A percentile compares a stretch with the other conserved stretches of the same genome.
Conservation (phyloP, 164 flowering plant species). For the Echeveria elegans region DNA sequence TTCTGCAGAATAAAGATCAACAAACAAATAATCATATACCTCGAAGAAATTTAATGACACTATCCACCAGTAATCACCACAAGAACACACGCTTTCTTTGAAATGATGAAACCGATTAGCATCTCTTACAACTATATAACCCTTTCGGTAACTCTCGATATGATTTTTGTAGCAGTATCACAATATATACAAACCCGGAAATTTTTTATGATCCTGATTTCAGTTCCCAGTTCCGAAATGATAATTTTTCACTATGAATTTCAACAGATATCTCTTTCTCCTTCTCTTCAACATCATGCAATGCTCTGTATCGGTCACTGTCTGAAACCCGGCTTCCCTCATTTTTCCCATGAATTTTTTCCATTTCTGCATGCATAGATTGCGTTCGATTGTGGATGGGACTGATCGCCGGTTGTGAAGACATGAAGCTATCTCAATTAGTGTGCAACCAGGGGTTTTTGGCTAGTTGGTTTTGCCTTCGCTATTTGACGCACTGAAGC, state of each 20-base stretch:
- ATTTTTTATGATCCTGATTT: constrained; percentile 83
- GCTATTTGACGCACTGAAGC: constrained; percentile 55
- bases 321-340: constrained; percentile 70
- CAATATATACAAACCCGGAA: constrained; percentile 89
- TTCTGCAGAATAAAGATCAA: background rate
- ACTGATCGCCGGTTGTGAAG: constrained; percentile 59
- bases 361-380: constrained; percentile 59
- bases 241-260: constrained; percentile 93
- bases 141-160: constrained; percentile 63
- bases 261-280: constrained; percentile 79
- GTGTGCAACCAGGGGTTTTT: constrained; percentile 84
- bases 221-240: constrained; percentile 60
- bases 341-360: constrained; percentile 63
- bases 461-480: constrained; percentile 40
- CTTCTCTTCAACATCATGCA: constrained; percentile 95
- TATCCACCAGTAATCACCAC: constrained; percentile 87
- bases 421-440: constrained; percentile 65
- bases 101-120: constrained; percentile 93
- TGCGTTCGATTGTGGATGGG: constrained; percentile 48
- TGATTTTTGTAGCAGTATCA: constrained; percentile 80
- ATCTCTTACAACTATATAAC: constrained; percentile 82
- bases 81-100: constrained; percentile 72
- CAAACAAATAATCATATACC: background rate
- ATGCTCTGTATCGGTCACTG: constrained; percentile 54
- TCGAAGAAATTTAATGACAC: background rate